Percentiles rank a stretch among this genome's conserved stretches.
Conservation (phyloP, 805 yeast species). For the Debaryomyces prosopidis region DNA sequence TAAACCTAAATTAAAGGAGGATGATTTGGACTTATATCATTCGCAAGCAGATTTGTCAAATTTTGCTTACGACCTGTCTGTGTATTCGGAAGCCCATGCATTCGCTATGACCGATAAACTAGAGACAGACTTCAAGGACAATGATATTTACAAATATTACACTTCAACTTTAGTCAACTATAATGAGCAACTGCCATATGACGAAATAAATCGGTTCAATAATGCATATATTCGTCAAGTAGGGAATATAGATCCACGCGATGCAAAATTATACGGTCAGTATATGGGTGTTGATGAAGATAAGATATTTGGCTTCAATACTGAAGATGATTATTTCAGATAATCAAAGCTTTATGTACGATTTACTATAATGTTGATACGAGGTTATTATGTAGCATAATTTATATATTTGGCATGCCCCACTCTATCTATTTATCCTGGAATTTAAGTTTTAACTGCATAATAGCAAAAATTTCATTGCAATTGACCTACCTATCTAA, state of each 20-base stretch:
- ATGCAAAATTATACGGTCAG: not conserved
- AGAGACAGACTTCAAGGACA: not conserved
- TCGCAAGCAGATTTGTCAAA: conserved; percentile 9
- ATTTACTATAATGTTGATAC: too few relatives aligned
- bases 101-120: not conserved
- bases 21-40: conserved; percentile 11
- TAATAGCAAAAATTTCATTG: too few relatives aligned
- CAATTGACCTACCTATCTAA: too few relatives aligned
- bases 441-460: too few relatives aligned
- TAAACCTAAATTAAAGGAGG: conserved; percentile 4
- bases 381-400: too few relatives aligned
- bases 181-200: not conserved
- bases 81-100: not conserved
- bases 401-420: too few relatives aligned
- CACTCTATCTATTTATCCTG: too few relatives aligned
- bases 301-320: conserved; percentile 16
- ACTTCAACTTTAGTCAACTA: not conserved
- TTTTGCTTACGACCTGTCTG: not conserved
- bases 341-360: too few relatives aligned
- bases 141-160: not conserved
- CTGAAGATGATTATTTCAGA: conserved; percentile 30
- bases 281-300: conserved; percentile 22
- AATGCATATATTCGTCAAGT: not conserved
- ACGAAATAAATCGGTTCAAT: not conserved
- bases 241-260: not conserved